phyloP scores from a whole-genome alignment of 2,329 filamentous ascomycete species.

The Ophiostoma tasmaniense region DNA sequence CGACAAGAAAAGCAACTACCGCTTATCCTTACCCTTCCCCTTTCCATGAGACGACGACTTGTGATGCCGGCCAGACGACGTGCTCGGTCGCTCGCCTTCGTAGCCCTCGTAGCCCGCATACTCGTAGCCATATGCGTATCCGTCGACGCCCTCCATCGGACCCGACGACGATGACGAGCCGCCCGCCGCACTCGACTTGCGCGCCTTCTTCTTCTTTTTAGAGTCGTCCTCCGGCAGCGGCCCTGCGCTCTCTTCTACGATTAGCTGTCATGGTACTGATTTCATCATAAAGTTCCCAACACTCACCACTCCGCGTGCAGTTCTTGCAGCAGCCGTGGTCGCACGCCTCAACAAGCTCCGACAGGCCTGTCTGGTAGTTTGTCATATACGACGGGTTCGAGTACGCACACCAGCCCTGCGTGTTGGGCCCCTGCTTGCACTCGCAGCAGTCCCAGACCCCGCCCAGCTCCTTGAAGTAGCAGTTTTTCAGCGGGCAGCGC shows the following conservation, averaged over 20 bases:
- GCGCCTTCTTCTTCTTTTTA: conserved; percentile 15
- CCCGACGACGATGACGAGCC: background rate
- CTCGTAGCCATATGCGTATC: background rate
- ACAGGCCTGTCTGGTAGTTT: conserved; percentile 27
- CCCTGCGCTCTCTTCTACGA: conserved; percentile 15
- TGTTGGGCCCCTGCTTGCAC: conserved; percentile 44
- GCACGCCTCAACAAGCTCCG: conserved; percentile 36
- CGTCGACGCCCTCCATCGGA: background rate
- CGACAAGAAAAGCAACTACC: background rate
- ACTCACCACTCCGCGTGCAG: conserved; percentile 39
- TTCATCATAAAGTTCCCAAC: background rate
- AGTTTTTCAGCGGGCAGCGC: conserved; percentile 43
- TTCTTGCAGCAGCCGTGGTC: conserved; percentile 46
- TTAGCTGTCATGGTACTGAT: background rate
- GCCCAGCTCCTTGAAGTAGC: conserved; percentile 41
- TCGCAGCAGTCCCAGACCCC: conserved; percentile 47
- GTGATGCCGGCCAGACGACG: background rate
- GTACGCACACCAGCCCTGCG: conserved; percentile 44
- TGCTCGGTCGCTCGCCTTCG: background rate
- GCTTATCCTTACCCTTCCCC: background rate
- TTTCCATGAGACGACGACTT: background rate
- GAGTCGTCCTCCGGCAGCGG: conserved; percentile 18
- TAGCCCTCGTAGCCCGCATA: background rate
- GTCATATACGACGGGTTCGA: conserved; percentile 25
- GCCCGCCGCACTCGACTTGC: background rate